Conservation (phyloP, 495 filamentous ascomycete genomes). For the Hypoxylon cercidicola region DNA sequence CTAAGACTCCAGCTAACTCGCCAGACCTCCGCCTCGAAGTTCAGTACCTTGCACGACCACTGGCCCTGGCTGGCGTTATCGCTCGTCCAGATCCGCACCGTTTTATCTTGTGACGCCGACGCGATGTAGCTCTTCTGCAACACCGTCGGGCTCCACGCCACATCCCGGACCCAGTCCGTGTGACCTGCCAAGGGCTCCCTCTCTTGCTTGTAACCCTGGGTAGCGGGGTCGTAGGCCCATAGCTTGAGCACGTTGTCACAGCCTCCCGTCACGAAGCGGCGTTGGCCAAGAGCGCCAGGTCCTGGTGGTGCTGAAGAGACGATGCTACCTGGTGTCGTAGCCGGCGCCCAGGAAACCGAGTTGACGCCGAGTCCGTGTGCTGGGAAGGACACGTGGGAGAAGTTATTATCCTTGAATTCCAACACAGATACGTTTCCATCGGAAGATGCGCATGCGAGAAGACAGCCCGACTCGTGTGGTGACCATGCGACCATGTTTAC, state of each 20-base stretch:
- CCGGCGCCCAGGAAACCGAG: constrained; percentile 93
- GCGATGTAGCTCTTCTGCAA: constrained; percentile 96
- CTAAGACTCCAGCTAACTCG: constrained; percentile 97
- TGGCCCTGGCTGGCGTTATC: constrained; percentile 67
- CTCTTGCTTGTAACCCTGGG: constrained; percentile 63
- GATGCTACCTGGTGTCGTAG: constrained; percentile 79
- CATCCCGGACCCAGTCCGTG: constrained; percentile 97
- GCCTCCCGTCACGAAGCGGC: constrained; percentile 92
- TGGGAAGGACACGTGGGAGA: constrained; percentile 84
- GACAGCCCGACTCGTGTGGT: constrained; percentile 94
- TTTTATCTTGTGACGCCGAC: constrained; percentile 93
- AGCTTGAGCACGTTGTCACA: constrained; percentile 93
- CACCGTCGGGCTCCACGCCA: constrained; percentile 94
- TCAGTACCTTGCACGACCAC: constrained; percentile 85
- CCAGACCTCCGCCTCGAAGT: constrained; percentile 92
- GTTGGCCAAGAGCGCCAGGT: constrained; percentile 64
- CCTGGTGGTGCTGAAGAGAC: constrained; percentile 72
- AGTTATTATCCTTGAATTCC: constrained; percentile 95
- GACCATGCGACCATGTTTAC: constrained; percentile 97
- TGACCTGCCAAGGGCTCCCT: constrained; percentile 75
- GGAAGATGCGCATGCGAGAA: constrained; percentile 91
- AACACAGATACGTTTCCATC: constrained; percentile 94
- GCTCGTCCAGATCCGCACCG: constrained; percentile 94
- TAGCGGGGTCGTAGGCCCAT: constrained; percentile 70
- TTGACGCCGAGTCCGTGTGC: constrained; percentile 95